These are phyloP conservation scores for Ceratobasidium sp. DNA, from an alignment of 1,284 basidiomycete species.

Conservation along the genomic window DNA sequence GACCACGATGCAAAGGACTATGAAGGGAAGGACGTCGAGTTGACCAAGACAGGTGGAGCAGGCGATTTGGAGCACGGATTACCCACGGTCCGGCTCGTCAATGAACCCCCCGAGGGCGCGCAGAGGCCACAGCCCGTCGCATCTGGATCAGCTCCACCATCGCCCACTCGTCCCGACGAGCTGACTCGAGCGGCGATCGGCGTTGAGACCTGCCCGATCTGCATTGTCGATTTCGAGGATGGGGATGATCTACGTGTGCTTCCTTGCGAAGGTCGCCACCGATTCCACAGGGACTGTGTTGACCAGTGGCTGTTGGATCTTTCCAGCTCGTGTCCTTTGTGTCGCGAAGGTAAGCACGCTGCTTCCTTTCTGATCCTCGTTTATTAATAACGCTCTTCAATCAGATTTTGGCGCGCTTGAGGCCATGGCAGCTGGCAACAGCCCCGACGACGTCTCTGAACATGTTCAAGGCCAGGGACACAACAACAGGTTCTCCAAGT, in stretches of 20 bases:
- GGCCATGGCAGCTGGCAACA: conserved; percentile 54
- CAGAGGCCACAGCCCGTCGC: conserved; percentile 42
- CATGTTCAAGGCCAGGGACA: conserved; percentile 45
- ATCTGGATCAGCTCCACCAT: conserved; percentile 36
- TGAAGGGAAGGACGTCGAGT: conserved; percentile 25
- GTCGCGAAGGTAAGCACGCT: conserved; percentile 73
- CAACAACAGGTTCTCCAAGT: conserved; percentile 65
- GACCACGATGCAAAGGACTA: conserved; percentile 26
- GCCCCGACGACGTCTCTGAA: conserved; percentile 45
- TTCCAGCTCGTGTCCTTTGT: conserved; percentile 89
- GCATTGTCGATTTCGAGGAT: conserved; percentile 89
- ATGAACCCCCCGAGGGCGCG: conserved; percentile 19
- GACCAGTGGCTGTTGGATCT: conserved; percentile 88
- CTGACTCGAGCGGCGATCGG: conserved; percentile 71
- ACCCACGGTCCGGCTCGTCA: conserved; percentile 2
- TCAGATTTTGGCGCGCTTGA: conserved; percentile 60
- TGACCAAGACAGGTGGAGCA: background rate
- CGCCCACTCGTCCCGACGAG: conserved; percentile 8
- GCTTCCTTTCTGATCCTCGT: background rate
- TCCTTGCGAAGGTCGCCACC: conserved; percentile 87
- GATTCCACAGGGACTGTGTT: conserved; percentile 83
- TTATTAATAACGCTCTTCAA: conserved; percentile 28
- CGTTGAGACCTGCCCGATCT: conserved; percentile 89
- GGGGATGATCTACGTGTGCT: conserved; percentile 88
- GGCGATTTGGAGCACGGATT: background rate